Percentiles rank a stretch among this genome's conserved stretches.
These are phyloP conservation scores for Ceratocystis cacaofunesta DNA, from an alignment of 2,329 filamentous ascomycete species.

Conservation along the genomic window DNA sequence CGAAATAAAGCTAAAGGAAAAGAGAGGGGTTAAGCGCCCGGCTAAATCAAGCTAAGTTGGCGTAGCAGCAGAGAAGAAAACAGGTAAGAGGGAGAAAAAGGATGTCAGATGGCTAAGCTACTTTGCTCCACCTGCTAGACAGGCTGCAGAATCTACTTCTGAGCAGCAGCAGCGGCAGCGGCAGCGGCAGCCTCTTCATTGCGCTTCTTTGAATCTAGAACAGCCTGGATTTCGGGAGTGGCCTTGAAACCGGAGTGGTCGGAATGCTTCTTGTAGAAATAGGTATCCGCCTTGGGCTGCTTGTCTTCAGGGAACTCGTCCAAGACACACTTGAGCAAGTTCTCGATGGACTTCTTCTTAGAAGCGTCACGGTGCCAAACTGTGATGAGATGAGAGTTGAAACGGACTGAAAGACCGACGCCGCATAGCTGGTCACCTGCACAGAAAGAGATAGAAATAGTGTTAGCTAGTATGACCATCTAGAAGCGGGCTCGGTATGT, in stretches of 20 bases:
- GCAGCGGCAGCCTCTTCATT: slow-evolving; percentile 20
- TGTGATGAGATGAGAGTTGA: slow-evolving; percentile 76
- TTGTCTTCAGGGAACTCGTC: slow-evolving; percentile 59
- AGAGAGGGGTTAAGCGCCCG: not conserved
- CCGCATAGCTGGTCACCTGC: slow-evolving; percentile 77
- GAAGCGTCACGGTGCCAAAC: slow-evolving; percentile 86
- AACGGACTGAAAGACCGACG: slow-evolving; percentile 72
- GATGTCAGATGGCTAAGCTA: not conserved
- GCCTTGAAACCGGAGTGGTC: slow-evolving; percentile 73
- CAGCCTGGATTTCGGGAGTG: slow-evolving; percentile 42
- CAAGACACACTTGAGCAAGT: slow-evolving; percentile 57
- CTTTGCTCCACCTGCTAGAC: not conserved
- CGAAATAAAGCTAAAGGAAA: not conserved
- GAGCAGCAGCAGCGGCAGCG: slow-evolving; percentile 19
- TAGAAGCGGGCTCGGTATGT: not conserved
- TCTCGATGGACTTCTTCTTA: slow-evolving; percentile 64
- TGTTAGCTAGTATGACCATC: not conserved
- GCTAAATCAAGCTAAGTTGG: not conserved
- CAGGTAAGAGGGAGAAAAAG: not conserved
- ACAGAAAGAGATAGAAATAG: not conserved
- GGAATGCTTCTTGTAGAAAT: slow-evolving; percentile 78
- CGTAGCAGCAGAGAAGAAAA: not conserved
- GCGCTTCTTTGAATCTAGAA: slow-evolving; percentile 41
- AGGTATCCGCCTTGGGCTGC: slow-evolving; percentile 53
- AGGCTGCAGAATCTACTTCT: not conserved